A percentile compares a stretch with the other conserved stretches of the same genome.
phyloP scores from a whole-genome alignment of 331 rosid genomes.

The Spiraea crenata region DNA sequence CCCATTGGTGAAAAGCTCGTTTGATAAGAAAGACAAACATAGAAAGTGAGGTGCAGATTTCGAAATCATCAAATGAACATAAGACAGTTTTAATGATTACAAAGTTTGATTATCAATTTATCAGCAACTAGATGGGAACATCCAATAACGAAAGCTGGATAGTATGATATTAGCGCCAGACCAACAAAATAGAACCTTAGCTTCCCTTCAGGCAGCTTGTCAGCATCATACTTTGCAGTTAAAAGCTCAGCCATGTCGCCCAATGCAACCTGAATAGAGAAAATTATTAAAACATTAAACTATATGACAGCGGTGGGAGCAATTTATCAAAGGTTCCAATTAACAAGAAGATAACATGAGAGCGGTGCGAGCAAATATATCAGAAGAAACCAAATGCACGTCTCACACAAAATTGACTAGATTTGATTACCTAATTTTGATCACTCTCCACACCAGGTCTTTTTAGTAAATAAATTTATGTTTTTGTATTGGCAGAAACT shows the following conservation, averaged over 20 bases:
- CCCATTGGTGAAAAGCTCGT: neutral
- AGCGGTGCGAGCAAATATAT: neutral
- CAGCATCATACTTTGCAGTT: constrained; percentile 66
- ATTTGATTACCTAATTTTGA: neutral
- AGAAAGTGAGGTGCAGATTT: neutral
- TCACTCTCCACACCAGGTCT: neutral
- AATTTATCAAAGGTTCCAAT: neutral
- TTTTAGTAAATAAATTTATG: neutral
- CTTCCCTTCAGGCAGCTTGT: constrained; percentile 76
- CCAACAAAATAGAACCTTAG: constrained; percentile 46
- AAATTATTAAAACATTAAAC: neutral
- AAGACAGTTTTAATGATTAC: neutral
- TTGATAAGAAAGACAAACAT: neutral
- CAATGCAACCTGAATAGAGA: constrained; percentile 71
- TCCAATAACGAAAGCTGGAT: neutral
- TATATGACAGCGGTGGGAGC: neutral
- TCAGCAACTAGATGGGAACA: neutral
- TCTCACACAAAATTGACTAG: neutral
- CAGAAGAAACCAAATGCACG: neutral
- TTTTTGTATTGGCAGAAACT: neutral
- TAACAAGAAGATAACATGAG: neutral
- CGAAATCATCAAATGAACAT: neutral
- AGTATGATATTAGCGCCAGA: neutral
- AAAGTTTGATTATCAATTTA: neutral
- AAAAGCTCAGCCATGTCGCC: constrained; percentile 92